These are phyloP conservation scores for Solanum pennellii DNA, from an alignment of 257 asterid species.

Conservation along the genomic window DNA sequence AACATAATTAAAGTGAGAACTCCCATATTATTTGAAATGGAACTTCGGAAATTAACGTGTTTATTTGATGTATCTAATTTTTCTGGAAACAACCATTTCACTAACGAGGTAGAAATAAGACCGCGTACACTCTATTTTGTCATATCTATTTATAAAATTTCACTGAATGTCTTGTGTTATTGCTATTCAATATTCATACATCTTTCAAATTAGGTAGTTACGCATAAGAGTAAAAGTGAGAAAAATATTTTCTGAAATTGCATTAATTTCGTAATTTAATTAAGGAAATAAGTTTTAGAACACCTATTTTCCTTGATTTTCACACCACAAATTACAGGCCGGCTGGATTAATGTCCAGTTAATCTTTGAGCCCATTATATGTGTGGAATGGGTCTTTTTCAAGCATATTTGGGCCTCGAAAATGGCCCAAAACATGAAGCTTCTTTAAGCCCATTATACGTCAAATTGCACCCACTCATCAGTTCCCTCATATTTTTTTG, in stretches of 20 bases:
- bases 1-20: not conserved
- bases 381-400: not conserved
- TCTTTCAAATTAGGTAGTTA: not conserved
- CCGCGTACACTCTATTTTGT: not conserved
- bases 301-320: not conserved
- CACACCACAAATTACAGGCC: not conserved
- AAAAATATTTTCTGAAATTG: not conserved
- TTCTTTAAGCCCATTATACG: not conserved
- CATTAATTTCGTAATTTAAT: not conserved
- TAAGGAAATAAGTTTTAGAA: not conserved
- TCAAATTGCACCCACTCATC: not conserved
- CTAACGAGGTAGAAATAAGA: not conserved
- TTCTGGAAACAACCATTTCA: not conserved
- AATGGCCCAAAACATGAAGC: not conserved
- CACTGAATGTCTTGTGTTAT: not conserved
- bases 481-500: not conserved
- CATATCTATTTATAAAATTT: not conserved
- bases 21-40: not conserved
- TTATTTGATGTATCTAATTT: not conserved
- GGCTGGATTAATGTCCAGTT: not conserved
- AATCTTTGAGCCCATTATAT: not conserved
- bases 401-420: not conserved
- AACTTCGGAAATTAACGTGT: not conserved
- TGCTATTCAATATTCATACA: not conserved
- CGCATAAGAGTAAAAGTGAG: not conserved